These are phyloP conservation scores for Samsoniella hepiali DNA, from an alignment of 2,329 filamentous ascomycete genomes.

Conservation along the genomic window DNA sequence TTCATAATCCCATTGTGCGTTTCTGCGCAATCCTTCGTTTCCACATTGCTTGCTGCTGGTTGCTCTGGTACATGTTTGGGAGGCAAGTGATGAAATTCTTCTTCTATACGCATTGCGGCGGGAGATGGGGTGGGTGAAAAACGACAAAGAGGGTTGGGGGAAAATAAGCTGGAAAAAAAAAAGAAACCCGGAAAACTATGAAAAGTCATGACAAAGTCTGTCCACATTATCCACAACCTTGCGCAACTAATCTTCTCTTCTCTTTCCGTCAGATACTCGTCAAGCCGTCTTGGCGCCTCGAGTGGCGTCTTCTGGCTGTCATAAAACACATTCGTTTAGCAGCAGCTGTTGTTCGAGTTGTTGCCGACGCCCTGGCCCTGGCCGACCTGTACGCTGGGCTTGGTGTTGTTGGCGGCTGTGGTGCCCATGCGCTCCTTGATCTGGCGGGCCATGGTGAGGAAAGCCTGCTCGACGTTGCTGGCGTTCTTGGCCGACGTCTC, in stretches of 20 bases:
- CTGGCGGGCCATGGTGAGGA: constrained; percentile 99
- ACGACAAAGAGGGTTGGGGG: constrained; percentile 12
- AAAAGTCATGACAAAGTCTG: constrained; percentile 18
- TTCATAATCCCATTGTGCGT: background rate
- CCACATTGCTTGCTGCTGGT: background rate
- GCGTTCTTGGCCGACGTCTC: constrained; percentile 99
- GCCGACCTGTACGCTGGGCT: constrained; percentile 94
- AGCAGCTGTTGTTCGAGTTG: constrained; percentile 82
- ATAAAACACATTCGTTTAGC: constrained; percentile 54
- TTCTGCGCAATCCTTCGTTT: too few species aligned
- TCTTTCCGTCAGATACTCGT: constrained; percentile 3
- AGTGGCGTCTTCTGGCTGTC: background rate
- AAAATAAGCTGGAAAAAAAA: constrained; percentile 17
- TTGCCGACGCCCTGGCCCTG: constrained; percentile 92
- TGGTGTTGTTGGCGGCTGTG: constrained; percentile 93
- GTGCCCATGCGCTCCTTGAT: constrained; percentile 99
- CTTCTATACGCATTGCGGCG: constrained; percentile 14
- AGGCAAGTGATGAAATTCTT: constrained; percentile 12
- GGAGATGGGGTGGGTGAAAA: background rate
- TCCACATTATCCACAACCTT: constrained; percentile 18
- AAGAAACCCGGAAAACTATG: constrained; percentile 13
- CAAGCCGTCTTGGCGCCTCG: background rate
- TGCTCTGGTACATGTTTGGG: background rate
- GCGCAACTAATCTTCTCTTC: constrained; percentile 3
- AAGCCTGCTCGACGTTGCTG: constrained; percentile 98